Evolutionary conservation across 495 filamentous ascomycete species (phyloP), one percentile per base, ranked within the genome.

Genomic region (Venustampulla echinocandica): DNA sequence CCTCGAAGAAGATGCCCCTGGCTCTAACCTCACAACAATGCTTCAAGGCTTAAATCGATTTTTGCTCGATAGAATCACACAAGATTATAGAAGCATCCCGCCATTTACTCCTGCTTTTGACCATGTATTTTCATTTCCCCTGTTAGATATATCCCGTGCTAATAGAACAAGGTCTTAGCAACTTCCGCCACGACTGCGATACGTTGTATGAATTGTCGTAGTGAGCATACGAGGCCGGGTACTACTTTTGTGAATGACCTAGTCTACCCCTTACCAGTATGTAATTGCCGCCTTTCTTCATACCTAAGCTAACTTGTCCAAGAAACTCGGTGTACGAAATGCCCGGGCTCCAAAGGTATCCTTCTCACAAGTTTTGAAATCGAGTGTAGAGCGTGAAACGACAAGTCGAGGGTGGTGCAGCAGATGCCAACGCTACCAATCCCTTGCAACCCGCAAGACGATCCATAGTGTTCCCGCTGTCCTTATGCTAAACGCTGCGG

Each of bases 371-470:
- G 76, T 90, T 19, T 64, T 96, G 28, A 89, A 92, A 57, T 79
- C 80, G 38, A 90, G 89, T 43, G 85, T 97, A 11, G 88, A 96
- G 55, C 69, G 83, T 11, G 84, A 94, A 52, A 83, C 82, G 1
- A 79, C 82, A 20, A 83, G 78, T 10, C 73, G 87, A 48, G 92
- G 90, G 2, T 98, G 87, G 87, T 98, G 92, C 56, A 84, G 82
- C 46, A 76, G 78, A 50, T 97, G 93, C 52, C 80, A 83, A 43
- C 74, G 86, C 19, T 96, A 97, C 58, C 85, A 93, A 57, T 79
- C 81, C 50, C 73, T 95, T 14, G 72, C 76, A 7, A 88, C 82
- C 38, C 72, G 84, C 44, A 93, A 90, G 53, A 82, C 81, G 0
- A 80, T 96, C 11, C 79, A 84, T 46, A 75, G 74, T 15, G 75